Percentiles rank a stretch among this genome's conserved stretches.
Conservation (phyloP, 139 green algal genomes). For the Micractinium sp. region DNA sequence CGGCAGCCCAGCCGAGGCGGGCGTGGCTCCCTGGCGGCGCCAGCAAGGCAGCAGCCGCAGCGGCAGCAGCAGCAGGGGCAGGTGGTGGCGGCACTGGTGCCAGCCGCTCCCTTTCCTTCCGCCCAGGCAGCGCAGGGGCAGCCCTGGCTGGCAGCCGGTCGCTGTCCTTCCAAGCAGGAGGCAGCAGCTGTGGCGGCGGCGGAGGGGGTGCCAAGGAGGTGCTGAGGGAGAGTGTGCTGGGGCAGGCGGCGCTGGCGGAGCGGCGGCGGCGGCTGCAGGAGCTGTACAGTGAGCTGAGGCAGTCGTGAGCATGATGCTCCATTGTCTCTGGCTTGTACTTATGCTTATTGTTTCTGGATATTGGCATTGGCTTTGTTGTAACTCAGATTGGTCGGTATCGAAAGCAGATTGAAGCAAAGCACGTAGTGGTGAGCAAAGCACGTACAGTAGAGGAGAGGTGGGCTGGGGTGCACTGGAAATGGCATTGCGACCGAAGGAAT, state of each 20-base stretch:
- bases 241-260: conserved; percentile 29
- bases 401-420: no score
- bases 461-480: no score
- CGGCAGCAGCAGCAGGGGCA: neutral
- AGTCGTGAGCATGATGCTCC: neutral
- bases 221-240: conserved; percentile 22
- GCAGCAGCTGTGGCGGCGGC: neutral
- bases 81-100: neutral
- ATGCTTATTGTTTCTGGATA: neutral
- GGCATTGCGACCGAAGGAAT: no score
- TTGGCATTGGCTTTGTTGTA: no score
- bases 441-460: no score
- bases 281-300: conserved; percentile 41
- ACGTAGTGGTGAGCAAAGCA: no score
- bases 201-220: conserved; percentile 1
- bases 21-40: neutral
- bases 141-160: neutral
- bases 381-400: no score
- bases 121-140: neutral
- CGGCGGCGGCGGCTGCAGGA: conserved; percentile 42
- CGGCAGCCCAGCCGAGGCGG: neutral
- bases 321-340: neutral
- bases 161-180: neutral
- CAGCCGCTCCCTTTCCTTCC: neutral
- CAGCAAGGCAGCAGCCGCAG: neutral